Conservation (phyloP, 345 rosid genomes). For the Salix exigua region DNA sequence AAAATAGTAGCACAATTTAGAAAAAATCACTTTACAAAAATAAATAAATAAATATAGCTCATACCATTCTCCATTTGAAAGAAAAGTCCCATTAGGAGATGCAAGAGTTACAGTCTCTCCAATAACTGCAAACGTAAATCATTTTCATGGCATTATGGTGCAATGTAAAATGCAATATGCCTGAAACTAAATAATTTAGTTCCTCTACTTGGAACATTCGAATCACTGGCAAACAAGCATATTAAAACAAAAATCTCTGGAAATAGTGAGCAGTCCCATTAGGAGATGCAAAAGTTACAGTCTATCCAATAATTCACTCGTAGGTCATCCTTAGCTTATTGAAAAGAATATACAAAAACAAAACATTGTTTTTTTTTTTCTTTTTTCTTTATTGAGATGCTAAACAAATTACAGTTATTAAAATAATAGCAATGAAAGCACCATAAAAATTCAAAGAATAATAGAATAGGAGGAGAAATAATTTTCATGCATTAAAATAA, state of each 20-base stretch:
- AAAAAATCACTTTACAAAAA: background rate
- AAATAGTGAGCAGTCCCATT: background rate
- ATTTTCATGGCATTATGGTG: constrained; percentile 5
- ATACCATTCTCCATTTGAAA: constrained; percentile 97
- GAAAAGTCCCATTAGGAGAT: constrained; percentile 58
- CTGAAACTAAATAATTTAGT: background rate
- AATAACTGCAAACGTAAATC: constrained; percentile 56
- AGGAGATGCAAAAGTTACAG: too few relatives aligned
- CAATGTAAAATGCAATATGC: background rate
- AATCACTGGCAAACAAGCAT: background rate
- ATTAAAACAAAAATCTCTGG: background rate
- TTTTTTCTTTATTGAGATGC: too few relatives aligned
- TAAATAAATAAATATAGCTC: constrained; percentile 12
- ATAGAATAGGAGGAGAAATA: background rate
- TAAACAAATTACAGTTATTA: background rate
- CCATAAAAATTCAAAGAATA: background rate
- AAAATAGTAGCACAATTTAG: background rate
- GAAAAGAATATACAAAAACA: background rate
- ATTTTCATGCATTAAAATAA: background rate
- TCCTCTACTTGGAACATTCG: background rate
- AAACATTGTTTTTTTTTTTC: too few relatives aligned
- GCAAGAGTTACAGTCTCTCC: constrained; percentile 90
- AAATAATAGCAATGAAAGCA: background rate
- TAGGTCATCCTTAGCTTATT: background rate
- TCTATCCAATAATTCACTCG: background rate